Evolutionary conservation across 305 asterid genomes (phyloP), one percentile per base, ranked within the genome.

Genomic region (Ilex paraguariensis): DNA sequence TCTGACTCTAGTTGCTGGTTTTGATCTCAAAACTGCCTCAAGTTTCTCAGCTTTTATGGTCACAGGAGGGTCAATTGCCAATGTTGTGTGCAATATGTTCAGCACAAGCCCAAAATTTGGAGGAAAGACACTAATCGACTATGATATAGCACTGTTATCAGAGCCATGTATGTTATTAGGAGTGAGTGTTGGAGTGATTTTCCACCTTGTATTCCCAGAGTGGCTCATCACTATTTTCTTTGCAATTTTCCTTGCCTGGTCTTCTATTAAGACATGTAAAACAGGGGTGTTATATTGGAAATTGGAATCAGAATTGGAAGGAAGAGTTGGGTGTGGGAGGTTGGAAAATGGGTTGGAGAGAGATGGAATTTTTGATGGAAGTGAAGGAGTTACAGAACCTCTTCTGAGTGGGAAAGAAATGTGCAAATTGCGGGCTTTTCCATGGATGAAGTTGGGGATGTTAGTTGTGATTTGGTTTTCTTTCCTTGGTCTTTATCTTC

Each of bases 41-140:
- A 65, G 77, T 32, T 87, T 74, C 54, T 83, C 93, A 3, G 87
- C 93, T 3, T 83, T 81, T 72, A 83, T 85, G 90, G 93, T 87
- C 46, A 78, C 93, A 0, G 88, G 90, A 7, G 88, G 92, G 1
- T 74, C 88, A 6, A 40, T 83, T 10, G 84, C 91, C 8, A 87
- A 77, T 36, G 86, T 84, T 3, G 87, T 69, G 12, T 56, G 69
- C 45, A 60, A 80, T 30, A 13, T 80, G 65, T 16, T 74, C 7
- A 31, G 1, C 28, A 21, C 28, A 1, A 1, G 48, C 10, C 48
- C 71, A 5, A 57, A 10, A 32, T 57, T 62, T 36, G 81, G 67
- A 4, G 60, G 54, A 0, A 66, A 66, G 13, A 42, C 67, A 33
- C 39, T 80, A 62, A 74, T 87, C 40, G 86, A 87, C 59, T 77